phyloP scores from a whole-genome alignment of 1,139 yeast species.

The Debaryomycetaceae sp. region DNA sequence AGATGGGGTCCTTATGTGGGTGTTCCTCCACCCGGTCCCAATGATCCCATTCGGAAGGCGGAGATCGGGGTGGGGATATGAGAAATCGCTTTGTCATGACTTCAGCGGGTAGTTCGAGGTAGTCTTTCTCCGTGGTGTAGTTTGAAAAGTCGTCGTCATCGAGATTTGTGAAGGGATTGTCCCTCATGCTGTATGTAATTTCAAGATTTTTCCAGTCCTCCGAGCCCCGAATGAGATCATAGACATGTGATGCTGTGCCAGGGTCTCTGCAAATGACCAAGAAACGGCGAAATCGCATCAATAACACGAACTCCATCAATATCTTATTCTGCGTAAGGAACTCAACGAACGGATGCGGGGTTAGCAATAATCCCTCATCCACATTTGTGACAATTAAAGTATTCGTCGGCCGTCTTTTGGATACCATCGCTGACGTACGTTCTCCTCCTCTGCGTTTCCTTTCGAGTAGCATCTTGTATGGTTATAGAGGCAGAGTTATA shows the following conservation, averaged over 20 bases:
- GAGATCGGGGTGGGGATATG: conserved; percentile 48
- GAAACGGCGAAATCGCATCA: conserved; percentile 33
- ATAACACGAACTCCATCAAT: conserved; percentile 33
- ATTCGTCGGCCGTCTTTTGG: conserved; percentile 28
- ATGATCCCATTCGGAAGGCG: conserved; percentile 47
- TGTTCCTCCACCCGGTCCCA: conserved; percentile 44
- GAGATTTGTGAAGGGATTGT: conserved; percentile 20
- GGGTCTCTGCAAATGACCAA: conserved; percentile 30
- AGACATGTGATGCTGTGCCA: conserved; percentile 20
- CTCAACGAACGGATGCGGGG: conserved; percentile 24
- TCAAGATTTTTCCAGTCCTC: conserved; percentile 14
- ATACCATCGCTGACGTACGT: not conserved
- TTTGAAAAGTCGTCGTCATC: conserved; percentile 6
- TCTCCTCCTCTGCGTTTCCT: too few species aligned
- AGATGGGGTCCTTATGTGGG: conserved; percentile 34
- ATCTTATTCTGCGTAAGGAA: conserved; percentile 22
- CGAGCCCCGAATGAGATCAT: conserved; percentile 13
- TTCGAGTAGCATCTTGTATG: too few species aligned
- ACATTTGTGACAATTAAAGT: conserved; percentile 39
- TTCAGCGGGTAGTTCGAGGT: conserved; percentile 42
- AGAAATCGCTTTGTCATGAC: conserved; percentile 37
- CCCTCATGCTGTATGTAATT: conserved; percentile 32
- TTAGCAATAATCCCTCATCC: conserved; percentile 14
- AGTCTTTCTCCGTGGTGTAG: conserved; percentile 18
- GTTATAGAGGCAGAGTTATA: not conserved